These are phyloP conservation scores for Cydonia oblonga DNA, from an alignment of 331 rosid genomes.

Conservation along the genomic window DNA sequence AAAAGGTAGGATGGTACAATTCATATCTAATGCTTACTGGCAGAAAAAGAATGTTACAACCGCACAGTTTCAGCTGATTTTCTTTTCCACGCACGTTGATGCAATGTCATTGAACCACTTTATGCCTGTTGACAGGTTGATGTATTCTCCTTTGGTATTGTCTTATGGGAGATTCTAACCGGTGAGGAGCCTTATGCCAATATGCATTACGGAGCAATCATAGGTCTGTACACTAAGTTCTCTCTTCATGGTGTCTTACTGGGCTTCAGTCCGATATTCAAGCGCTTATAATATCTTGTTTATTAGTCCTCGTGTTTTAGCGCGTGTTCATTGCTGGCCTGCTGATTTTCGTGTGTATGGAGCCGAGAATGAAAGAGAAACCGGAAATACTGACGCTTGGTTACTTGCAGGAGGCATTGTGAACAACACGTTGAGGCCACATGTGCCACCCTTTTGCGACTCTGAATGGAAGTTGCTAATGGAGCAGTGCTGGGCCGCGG, in stretches of 20 bases:
- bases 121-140: slow-evolving; percentile 30
- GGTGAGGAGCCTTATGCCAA: slow-evolving; percentile 51
- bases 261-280: neutral
- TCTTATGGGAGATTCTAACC: slow-evolving; percentile 35
- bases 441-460: slow-evolving; percentile 29
- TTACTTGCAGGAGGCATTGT: slow-evolving; percentile 42
- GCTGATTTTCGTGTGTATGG: neutral
- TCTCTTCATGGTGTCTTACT: neutral
- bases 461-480: slow-evolving; percentile 34
- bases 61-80: neutral
- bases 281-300: neutral
- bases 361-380: neutral
- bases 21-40: neutral
- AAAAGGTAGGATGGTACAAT: slow-evolving; percentile 26
- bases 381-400: neutral
- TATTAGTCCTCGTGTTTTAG: neutral
- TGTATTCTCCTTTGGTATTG: slow-evolving; percentile 27
- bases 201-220: slow-evolving; percentile 52
- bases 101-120: neutral
- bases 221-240: slow-evolving; percentile 16
- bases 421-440: slow-evolving; percentile 41
- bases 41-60: neutral
- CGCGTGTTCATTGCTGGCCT: neutral
- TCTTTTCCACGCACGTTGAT: neutral
- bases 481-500: slow-evolving; percentile 52